A percentile compares a stretch with the other conserved stretches of the same genome.
Evolutionary conservation across 495 filamentous ascomycete species (phyloP).

Genomic region (Saxispiralis lemnorum): DNA sequence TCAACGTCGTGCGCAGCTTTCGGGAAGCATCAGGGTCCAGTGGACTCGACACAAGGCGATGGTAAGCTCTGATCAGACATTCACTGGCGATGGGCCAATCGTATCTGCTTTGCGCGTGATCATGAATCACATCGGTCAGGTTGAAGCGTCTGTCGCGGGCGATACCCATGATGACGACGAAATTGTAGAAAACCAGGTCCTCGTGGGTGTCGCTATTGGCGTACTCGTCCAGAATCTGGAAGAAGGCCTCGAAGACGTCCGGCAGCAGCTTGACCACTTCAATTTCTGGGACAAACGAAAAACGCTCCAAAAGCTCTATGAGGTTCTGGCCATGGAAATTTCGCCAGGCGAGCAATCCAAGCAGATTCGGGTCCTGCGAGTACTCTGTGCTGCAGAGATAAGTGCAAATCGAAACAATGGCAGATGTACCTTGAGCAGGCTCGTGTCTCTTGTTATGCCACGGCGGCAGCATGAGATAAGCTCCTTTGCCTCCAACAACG

Average conservation of each 20-base stretch:
- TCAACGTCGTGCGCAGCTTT: conserved; percentile 77
- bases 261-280: conserved; percentile 87
- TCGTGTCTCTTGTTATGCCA: conserved; percentile 54
- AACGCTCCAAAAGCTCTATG: conserved; percentile 53
- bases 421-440: conserved; percentile 52
- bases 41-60: conserved; percentile 58
- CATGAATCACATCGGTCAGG: conserved; percentile 71
- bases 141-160: conserved; percentile 91
- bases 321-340: conserved; percentile 52
- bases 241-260: conserved; percentile 82
- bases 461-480: conserved; percentile 74
- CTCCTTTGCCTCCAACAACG: conserved; percentile 52
- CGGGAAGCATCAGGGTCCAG: conserved; percentile 65
- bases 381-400: conserved; percentile 91
- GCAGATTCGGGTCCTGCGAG: conserved; percentile 77
- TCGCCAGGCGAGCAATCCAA: conserved; percentile 74
- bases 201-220: conserved; percentile 60
- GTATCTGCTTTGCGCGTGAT: conserved; percentile 76
- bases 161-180: conserved; percentile 80
- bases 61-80: conserved; percentile 78
- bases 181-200: conserved; percentile 75
- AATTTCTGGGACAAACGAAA: conserved; percentile 89
- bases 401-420: conserved; percentile 61
- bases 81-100: conserved; percentile 86
- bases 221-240: conserved; percentile 76